These are phyloP conservation scores for Brasilioporus rufonigricans DNA, from an alignment of 768 basidiomycete genomes.

Conservation along the genomic window DNA sequence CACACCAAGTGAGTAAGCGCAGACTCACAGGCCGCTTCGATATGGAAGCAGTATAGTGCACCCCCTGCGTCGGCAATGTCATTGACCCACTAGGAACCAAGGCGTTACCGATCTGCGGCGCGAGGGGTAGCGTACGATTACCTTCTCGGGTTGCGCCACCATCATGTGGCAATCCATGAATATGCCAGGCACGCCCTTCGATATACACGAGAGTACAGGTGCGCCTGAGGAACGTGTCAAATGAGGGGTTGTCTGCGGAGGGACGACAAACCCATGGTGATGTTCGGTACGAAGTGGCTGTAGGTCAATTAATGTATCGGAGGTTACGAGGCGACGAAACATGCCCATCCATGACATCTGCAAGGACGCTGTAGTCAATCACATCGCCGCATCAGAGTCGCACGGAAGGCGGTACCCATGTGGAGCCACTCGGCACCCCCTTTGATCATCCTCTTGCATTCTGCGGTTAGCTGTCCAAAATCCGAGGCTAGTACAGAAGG, in stretches of 20 bases:
- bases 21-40: conserved; percentile 83
- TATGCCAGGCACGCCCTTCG: conserved; percentile 86
- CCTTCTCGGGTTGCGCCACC: conserved; percentile 92
- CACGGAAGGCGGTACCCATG: conserved; percentile 62
- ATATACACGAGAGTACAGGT: conserved; percentile 82
- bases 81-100: conserved; percentile 79
- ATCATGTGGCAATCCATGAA: conserved; percentile 99
- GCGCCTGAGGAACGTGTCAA: conserved; percentile 53
- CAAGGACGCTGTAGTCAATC: conserved; percentile 5
- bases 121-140: conserved; percentile 26
- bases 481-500: conserved; percentile 97
- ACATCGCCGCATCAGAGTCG: conserved; percentile 7
- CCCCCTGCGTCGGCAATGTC: conserved; percentile 97
- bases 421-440: conserved; percentile 97
- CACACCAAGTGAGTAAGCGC: neutral
- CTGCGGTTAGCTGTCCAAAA: conserved; percentile 91
- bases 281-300: conserved; percentile 98
- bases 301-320: conserved; percentile 6
- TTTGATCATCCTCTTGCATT: conserved; percentile 96
- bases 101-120: neutral
- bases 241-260: neutral
- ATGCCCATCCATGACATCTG: conserved; percentile 98
- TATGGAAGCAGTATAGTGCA: conserved; percentile 92
- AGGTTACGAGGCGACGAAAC: neutral
- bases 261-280: conserved; percentile 80